Evolutionary conservation across 2,329 filamentous ascomycete species (phyloP).

Genomic region (Ascochyta viciae-villosae): DNA sequence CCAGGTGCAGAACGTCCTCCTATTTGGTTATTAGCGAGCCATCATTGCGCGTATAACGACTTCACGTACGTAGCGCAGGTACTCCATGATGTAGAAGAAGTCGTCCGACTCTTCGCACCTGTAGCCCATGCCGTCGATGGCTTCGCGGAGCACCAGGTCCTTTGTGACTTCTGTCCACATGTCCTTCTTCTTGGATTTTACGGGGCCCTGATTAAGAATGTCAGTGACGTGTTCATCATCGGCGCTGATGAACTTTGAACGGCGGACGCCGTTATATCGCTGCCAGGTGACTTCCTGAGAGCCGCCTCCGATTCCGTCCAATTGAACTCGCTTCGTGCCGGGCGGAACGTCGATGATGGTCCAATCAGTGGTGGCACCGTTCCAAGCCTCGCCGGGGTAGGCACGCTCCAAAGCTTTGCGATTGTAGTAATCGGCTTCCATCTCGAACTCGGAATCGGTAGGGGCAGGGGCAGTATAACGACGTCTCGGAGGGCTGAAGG

Average conservation of each 20-base stretch:
- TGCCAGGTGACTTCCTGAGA: conserved; percentile 79
- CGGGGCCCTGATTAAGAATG: conserved; percentile 45
- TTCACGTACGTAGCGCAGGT: conserved; percentile 80
- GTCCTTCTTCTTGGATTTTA: conserved; percentile 51
- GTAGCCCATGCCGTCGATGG: conserved; percentile 84
- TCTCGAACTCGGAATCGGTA: conserved; percentile 56
- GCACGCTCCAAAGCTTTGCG: conserved; percentile 73
- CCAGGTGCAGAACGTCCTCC: conserved; percentile 87
- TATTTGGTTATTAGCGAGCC: conserved; percentile 49
- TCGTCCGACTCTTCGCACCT: conserved; percentile 88
- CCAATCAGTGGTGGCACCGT: conserved; percentile 79
- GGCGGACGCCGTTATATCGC: conserved; percentile 77
- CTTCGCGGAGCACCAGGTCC: conserved; percentile 85
- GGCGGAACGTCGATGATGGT: conserved; percentile 83
- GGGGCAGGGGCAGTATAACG: conserved; percentile 31
- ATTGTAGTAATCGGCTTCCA: conserved; percentile 68
- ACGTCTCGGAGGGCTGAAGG: conserved; percentile 55
- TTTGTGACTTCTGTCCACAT: conserved; percentile 99
- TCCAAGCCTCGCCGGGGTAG: conserved; percentile 74
- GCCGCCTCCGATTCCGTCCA: conserved; percentile 81
- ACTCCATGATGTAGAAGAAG: conserved; percentile 93
- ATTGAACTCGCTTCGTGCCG: conserved; percentile 79
- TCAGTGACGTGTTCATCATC: conserved; percentile 60
- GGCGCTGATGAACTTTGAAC: conserved; percentile 76
- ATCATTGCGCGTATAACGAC: no score